Evolutionary conservation across 2,329 filamentous ascomycete genomes (phyloP).

Genomic region (Myriosclerotinia curreyana): DNA sequence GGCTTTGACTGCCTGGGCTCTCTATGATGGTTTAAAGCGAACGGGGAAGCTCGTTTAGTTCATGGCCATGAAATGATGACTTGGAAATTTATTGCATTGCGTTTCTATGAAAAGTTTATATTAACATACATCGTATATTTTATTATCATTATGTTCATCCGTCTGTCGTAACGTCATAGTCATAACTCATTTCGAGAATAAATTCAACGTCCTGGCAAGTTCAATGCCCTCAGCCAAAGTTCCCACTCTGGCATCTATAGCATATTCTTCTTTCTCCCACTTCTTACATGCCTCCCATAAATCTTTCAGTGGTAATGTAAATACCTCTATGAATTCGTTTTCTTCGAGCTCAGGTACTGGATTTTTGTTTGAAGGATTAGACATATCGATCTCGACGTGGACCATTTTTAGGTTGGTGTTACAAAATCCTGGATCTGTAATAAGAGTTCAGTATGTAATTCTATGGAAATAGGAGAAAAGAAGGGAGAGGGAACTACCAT

Average conservation of each 20-base stretch:
- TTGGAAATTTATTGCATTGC: not conserved
- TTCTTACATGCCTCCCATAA: slow-evolving; percentile 47
- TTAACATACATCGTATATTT: not conserved
- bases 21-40: slow-evolving; percentile 55
- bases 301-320: slow-evolving; percentile 46
- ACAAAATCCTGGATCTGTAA: slow-evolving; percentile 58
- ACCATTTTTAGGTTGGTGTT: slow-evolving; percentile 62
- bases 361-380: slow-evolving; percentile 45
- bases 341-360: slow-evolving; percentile 49
- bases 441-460: not conserved
- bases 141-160: not conserved
- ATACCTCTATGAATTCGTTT: slow-evolving; percentile 53
- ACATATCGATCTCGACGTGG: slow-evolving; percentile 49
- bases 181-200: slow-evolving; percentile 25
- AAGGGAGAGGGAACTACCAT: slow-evolving; percentile 43
- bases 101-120: not conserved
- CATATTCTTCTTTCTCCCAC: slow-evolving; percentile 44
- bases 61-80: not conserved
- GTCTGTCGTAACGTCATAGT: not conserved
- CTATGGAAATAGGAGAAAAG: not conserved
- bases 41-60: slow-evolving; percentile 28
- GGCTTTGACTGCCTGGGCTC: slow-evolving; percentile 55
- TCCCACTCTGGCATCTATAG: slow-evolving; percentile 43
- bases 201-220: slow-evolving; percentile 40
- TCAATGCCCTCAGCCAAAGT: slow-evolving; percentile 43